phyloP scores from a whole-genome alignment of 495 filamentous ascomycete species.

The Tuber borchii region DNA sequence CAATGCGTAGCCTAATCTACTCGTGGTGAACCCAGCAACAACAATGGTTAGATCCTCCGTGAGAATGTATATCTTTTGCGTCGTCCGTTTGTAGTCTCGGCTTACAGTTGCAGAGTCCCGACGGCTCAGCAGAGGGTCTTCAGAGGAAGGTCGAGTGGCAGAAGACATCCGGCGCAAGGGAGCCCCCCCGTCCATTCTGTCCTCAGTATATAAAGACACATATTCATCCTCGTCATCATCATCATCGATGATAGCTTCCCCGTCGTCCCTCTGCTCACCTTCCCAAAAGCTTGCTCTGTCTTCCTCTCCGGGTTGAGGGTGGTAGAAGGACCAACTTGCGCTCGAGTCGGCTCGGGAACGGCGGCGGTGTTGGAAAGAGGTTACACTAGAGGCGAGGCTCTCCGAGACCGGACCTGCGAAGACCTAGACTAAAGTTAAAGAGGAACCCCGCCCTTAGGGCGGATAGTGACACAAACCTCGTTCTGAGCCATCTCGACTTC shows the following conservation, averaged over 20 bases:
- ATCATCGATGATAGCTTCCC: slow-evolving; percentile 52
- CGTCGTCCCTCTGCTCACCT: slow-evolving; percentile 44
- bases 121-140: slow-evolving; percentile 66
- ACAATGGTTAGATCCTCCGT: slow-evolving; percentile 92
- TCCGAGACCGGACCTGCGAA: slow-evolving; percentile 92
- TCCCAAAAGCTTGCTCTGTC: slow-evolving; percentile 49
- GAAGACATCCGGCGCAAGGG: slow-evolving; percentile 53
- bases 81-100: slow-evolving; percentile 53
- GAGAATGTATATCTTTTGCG: slow-evolving; percentile 84
- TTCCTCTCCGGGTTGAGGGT: slow-evolving; percentile 50
- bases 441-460: background rate
- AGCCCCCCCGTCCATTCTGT: slow-evolving; percentile 44
- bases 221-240: slow-evolving; percentile 46
- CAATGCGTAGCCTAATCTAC: slow-evolving; percentile 55
- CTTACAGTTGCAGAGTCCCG: slow-evolving; percentile 56
- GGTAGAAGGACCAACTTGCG: slow-evolving; percentile 85
- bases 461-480: slow-evolving; percentile 54
- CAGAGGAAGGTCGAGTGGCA: slow-evolving; percentile 54
- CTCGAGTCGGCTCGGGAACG: slow-evolving; percentile 67
- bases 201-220: slow-evolving; percentile 46
- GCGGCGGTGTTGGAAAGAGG: slow-evolving; percentile 76
- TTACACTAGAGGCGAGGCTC: slow-evolving; percentile 82
- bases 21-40: slow-evolving; percentile 82
- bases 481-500: slow-evolving; percentile 99
- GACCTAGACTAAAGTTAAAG: slow-evolving; percentile 52